These are phyloP conservation scores for Didymella exigua DNA, from an alignment of 2,329 filamentous ascomycete genomes.

Conservation along the genomic window DNA sequence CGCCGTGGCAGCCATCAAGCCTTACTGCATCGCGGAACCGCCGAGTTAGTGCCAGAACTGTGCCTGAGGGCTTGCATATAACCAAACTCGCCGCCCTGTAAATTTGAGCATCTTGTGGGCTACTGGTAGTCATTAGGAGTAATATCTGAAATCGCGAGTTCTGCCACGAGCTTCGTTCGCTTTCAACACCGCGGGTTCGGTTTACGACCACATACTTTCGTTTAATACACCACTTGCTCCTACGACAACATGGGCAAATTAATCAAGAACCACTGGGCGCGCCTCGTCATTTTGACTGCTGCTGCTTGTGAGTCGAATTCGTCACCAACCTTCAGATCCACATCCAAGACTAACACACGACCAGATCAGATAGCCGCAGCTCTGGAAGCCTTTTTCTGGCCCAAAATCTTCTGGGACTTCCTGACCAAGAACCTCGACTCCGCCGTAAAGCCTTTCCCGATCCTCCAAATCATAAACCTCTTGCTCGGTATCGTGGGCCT, in stretches of 20 bases:
- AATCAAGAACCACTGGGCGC: slow-evolving; percentile 99
- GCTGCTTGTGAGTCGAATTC: slow-evolving; percentile 67
- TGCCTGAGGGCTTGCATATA: slow-evolving; percentile 40
- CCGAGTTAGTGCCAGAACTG: slow-evolving; percentile 17
- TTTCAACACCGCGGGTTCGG: slow-evolving; percentile 34
- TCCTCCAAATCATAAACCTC: slow-evolving; percentile 89
- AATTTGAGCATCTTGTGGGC: slow-evolving; percentile 23
- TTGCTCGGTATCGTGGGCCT: slow-evolving; percentile 78
- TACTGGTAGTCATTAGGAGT: slow-evolving; percentile 47
- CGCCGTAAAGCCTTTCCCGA: slow-evolving; percentile 84
- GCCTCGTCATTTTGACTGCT: slow-evolving; percentile 88
- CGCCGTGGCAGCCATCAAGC: slow-evolving; percentile 11
- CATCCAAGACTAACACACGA: slow-evolving; percentile 6
- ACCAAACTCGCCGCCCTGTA: slow-evolving; percentile 39
- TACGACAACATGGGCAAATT: slow-evolving; percentile 79
- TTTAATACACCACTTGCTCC: slow-evolving; percentile 21
- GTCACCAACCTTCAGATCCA: background rate
- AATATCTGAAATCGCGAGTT: slow-evolving; percentile 1
- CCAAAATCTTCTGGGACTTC: slow-evolving; percentile 98
- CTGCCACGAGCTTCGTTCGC: slow-evolving; percentile 10
- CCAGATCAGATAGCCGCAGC: slow-evolving; percentile 85
- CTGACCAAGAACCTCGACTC: slow-evolving; percentile 86
- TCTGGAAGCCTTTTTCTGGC: slow-evolving; percentile 93
- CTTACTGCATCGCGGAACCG: slow-evolving; percentile 27
- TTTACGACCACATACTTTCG: slow-evolving; percentile 38